Conservation (phyloP, 768 basidiomycete species). For the Tubosaeta brunneosetosa region DNA sequence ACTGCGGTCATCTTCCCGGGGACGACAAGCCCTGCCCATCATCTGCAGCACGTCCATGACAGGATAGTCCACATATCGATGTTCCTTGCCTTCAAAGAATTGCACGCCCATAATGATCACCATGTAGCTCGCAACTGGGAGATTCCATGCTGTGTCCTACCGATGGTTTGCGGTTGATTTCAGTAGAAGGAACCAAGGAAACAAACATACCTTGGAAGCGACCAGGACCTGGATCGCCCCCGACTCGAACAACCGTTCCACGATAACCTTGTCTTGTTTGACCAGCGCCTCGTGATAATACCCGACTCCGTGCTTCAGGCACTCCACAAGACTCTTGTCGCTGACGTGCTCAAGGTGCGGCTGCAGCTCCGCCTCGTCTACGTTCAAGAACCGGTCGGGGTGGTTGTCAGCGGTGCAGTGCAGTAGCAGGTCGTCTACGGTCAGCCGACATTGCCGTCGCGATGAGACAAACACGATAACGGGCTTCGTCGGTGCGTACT, state of each 20-base stretch:
- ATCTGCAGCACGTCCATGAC: constrained; percentile 98
- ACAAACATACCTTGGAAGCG: constrained; percentile 72
- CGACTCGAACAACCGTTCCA: constrained; percentile 86
- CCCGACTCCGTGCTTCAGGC: constrained; percentile 84
- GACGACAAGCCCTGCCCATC: constrained; percentile 98
- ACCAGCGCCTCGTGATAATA: constrained; percentile 93
- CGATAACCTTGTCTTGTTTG: constrained; percentile 90
- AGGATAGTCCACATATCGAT: constrained; percentile 96
- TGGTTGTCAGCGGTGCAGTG: constrained; percentile 89
- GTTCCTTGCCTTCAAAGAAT: constrained; percentile 93
- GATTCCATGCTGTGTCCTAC: constrained; percentile 93
- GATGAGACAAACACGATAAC: constrained; percentile 93
- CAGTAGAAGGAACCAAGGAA: background rate
- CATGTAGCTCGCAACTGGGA: constrained; percentile 94
- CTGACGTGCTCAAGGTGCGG: constrained; percentile 83
- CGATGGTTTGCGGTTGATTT: background rate
- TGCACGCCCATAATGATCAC: constrained; percentile 99
- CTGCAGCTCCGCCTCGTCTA: constrained; percentile 75
- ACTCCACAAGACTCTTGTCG: constrained; percentile 73
- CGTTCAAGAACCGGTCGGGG: constrained; percentile 82
- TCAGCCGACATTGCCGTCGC: constrained; percentile 88
- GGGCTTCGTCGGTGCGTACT: constrained; percentile 80
- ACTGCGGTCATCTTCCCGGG: constrained; percentile 80
- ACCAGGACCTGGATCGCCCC: constrained; percentile 94
- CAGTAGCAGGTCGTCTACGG: constrained; percentile 84